Conservation (phyloP, 2,329 filamentous ascomycete species). For the Monosporascus ibericus region DNA sequence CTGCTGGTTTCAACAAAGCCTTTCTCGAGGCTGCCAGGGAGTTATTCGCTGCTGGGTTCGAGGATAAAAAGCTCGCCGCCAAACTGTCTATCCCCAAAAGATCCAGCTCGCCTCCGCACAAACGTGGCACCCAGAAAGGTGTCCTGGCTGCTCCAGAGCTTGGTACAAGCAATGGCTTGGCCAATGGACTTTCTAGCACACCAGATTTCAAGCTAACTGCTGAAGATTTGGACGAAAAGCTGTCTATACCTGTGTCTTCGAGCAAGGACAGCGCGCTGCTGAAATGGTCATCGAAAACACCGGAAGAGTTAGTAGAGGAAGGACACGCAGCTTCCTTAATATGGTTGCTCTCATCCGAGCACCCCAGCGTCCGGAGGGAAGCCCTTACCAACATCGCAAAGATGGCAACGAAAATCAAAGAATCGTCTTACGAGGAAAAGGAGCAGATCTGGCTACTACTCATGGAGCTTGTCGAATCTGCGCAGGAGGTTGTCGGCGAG, state of each 20-base stretch:
- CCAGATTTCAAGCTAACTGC: slow-evolving; percentile 21
- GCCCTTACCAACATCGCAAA: slow-evolving; percentile 65
- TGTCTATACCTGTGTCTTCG: slow-evolving; percentile 41
- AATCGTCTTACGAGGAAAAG: slow-evolving; percentile 67
- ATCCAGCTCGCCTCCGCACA: neutral
- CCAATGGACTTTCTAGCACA: slow-evolving; percentile 1
- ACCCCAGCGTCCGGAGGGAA: slow-evolving; percentile 72
- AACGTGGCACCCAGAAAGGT: neutral
- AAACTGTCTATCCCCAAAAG: slow-evolving; percentile 18
- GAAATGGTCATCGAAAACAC: slow-evolving; percentile 69
- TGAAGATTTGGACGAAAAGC: slow-evolving; percentile 44
- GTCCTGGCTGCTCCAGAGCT: neutral
- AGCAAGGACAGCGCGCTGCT: slow-evolving; percentile 47
- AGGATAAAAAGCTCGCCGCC: slow-evolving; percentile 30
- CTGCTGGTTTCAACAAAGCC: slow-evolving; percentile 42
- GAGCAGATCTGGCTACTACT: slow-evolving; percentile 75
- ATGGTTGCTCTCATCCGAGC: slow-evolving; percentile 67
- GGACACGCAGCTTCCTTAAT: slow-evolving; percentile 65
- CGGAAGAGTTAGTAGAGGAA: slow-evolving; percentile 74
- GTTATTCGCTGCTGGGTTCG: slow-evolving; percentile 30
- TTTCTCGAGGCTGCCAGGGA: slow-evolving; percentile 40
- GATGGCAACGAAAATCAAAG: slow-evolving; percentile 55
- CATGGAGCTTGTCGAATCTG: slow-evolving; percentile 74
- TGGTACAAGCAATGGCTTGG: neutral
- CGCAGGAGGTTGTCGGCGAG: slow-evolving; percentile 45